These are phyloP conservation scores for Mycena crocata DNA, from an alignment of 768 basidiomycete species.

Conservation along the genomic window DNA sequence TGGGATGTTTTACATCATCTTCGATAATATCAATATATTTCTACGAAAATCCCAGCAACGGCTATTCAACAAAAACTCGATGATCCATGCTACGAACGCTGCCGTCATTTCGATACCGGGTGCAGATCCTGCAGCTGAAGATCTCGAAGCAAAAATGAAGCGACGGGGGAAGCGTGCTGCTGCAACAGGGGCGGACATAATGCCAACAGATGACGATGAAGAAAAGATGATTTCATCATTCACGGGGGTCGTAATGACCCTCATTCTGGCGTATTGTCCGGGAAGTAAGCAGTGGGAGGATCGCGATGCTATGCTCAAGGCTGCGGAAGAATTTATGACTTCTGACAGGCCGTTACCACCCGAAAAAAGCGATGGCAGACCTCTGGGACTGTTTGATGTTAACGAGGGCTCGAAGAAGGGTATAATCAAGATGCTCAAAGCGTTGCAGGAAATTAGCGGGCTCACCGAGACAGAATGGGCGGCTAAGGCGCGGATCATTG, in stretches of 20 bases:
- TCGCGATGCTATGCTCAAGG: constrained; percentile 20
- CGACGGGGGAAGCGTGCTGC: constrained; percentile 34
- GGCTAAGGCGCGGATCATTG: constrained; percentile 34
- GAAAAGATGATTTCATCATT: constrained; percentile 26
- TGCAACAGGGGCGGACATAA: constrained; percentile 34
- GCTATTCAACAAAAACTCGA: constrained; percentile 36
- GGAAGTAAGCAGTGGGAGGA: constrained; percentile 29
- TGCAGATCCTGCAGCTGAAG: constrained; percentile 19
- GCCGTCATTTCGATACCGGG: constrained; percentile 30
- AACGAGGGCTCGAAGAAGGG: constrained; percentile 47
- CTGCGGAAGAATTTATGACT: constrained; percentile 23
- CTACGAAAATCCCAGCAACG: constrained; percentile 45
- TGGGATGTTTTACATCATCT: constrained; percentile 36
- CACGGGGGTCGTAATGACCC: constrained; percentile 23
- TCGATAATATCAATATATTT: constrained; percentile 50
- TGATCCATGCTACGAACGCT: constrained; percentile 33
- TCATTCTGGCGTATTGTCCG: constrained; percentile 32
- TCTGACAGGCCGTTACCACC: constrained; percentile 36
- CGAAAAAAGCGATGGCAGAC: constrained; percentile 40
- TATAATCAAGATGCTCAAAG: constrained; percentile 38
- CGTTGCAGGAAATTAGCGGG: constrained; percentile 34
- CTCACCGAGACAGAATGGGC: constrained; percentile 37
- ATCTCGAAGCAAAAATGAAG: constrained; percentile 31
- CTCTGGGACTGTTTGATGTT: constrained; percentile 43
- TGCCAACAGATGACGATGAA: constrained; percentile 33